Evolutionary conservation across 176 grass and related monocot genomes (phyloP), one percentile per base, ranked within the genome.

Genomic region (Dendrocalamus sinicus): DNA sequence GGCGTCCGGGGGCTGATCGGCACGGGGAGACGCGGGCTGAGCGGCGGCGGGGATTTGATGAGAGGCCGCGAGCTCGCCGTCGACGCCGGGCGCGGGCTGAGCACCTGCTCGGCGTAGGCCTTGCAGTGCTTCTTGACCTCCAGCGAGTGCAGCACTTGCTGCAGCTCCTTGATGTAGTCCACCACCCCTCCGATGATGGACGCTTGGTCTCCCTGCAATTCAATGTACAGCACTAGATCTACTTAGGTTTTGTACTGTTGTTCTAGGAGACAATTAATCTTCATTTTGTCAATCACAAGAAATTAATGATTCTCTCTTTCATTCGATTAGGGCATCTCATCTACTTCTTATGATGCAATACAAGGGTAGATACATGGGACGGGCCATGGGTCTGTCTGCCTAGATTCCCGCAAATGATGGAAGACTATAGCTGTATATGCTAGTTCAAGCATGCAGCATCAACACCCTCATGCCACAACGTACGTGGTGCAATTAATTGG

Each of bases 171-270:
- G 87, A 96, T 93, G 89, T 96, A 96, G 51, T 96, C 91, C 16
- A 96, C 94, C 12, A 96, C 94, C 3, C 94, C 91, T 78, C 94
- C 94, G 68, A 96, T 96, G 69, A 96, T 93, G 64, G 94, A 93
- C 59, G 94, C 94, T 53, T 97, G 92, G 81, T 94, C 90, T 81
- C 88, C 92, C 90, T 94, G 76, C 35, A 55, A 13, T 41, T 54
- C 4, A 14, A 76, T 0, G 32, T n/a, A 7, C 9, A 40, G 23
- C 3, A 17, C 16, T 54, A 2, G 17, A 54, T 54, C 16, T 54
- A 54, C 16, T 51, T 37, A 12, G 43, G 15, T 45, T 14, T 43
- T 48, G 47, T 30, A 30, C n/a, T 63, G 17, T 26, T 44, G 53
- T 37, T 62, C 62, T 35, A 30, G 28, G 6, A 66, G 63, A 40